Base-by-base conservation (phyloP, 2,329 filamentous ascomycete species). In the Monosporascus sp. region DNA sequence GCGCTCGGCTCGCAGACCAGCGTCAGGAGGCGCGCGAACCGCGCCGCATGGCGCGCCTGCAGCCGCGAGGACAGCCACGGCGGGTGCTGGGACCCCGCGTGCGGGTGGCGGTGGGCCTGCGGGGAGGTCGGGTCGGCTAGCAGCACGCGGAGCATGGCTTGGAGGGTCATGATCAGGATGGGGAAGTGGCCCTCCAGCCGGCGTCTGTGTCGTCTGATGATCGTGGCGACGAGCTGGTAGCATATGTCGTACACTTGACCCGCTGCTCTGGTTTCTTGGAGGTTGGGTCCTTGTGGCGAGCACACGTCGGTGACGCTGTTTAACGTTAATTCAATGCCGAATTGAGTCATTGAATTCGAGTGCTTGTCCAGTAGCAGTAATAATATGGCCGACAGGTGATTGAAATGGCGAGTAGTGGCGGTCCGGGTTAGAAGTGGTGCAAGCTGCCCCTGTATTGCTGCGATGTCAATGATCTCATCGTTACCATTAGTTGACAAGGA, bases 181-280 rank as follows among this genome's bases (percentile, higher is more conserved):
- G 85, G 83, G 60, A 83, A 82, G 57, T 83, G 83, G 2, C 82
- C 82, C 60, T 85, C 78, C 2, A 87, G 72, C 9, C 83, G 81
- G 44, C 82, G 73, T 5, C 83, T 74, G 65, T 86, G 81, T 48
- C 81, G 79, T 62, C 77, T 78, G 63, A 87, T 78, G 38, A 86
- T 69, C 22, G 74, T 69, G 51, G 82, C 79, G 20, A 82, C 69
- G 8, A 87, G 71, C 50, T 74, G 76, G 69, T 77, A 84, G 17
- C 81, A 68, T 62, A 70, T 70, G 2, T 71, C 63, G 61, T 75
- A 83, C 0, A 73, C 66, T 6, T 71, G 67, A 7, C 70, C 64
- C 1, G 70, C 68, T 17, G 63, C 61, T 41, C 63, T 61, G 44
- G 67, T 11, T 5, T 53, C 50, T 18, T 60, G 22, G 46, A 67